A percentile compares a stretch with the other conserved stretches of the same genome.
phyloP scores from a whole-genome alignment of 23 red algal species.

The Agarophyton chilense region DNA sequence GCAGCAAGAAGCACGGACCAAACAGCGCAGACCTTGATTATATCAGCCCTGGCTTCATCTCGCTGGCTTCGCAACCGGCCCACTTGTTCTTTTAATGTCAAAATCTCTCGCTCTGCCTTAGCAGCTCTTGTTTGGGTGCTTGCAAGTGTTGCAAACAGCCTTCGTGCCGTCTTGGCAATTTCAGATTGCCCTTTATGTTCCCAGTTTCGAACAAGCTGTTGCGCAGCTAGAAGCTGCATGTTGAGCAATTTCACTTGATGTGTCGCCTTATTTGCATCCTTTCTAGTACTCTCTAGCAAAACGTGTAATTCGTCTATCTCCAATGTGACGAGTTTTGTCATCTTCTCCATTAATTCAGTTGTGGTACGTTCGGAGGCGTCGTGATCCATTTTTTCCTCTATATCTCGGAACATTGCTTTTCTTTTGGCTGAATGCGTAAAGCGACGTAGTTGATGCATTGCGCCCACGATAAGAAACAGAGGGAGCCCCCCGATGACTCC shows the following conservation, averaged over 20 bases:
- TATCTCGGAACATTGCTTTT: neutral
- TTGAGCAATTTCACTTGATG: neutral
- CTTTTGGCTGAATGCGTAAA: slow-evolving; percentile 1
- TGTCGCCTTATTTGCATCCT: neutral
- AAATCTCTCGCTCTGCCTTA: neutral
- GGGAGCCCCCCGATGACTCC: slow-evolving; percentile 12
- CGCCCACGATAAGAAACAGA: neutral
- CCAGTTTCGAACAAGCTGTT: neutral
- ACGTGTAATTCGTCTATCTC: slow-evolving; percentile 3
- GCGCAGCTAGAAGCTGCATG: neutral
- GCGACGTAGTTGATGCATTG: slow-evolving; percentile 10
- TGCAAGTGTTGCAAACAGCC: slow-evolving; percentile 4
- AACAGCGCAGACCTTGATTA: slow-evolving; percentile 1
- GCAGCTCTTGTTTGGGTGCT: neutral
- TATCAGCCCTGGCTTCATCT: neutral
- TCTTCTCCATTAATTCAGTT: neutral
- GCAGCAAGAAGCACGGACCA: neutral
- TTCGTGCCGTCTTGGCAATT: slow-evolving; percentile 15
- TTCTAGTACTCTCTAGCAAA: neutral
- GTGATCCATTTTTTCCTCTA: slow-evolving; percentile 6
- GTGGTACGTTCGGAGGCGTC: neutral
- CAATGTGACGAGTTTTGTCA: neutral
- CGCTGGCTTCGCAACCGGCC: neutral
- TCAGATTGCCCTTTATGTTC: neutral
- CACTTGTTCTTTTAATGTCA: neutral